phyloP scores from a whole-genome alignment of 129 eudicot genomes.

The Kitagawia praeruptora region DNA sequence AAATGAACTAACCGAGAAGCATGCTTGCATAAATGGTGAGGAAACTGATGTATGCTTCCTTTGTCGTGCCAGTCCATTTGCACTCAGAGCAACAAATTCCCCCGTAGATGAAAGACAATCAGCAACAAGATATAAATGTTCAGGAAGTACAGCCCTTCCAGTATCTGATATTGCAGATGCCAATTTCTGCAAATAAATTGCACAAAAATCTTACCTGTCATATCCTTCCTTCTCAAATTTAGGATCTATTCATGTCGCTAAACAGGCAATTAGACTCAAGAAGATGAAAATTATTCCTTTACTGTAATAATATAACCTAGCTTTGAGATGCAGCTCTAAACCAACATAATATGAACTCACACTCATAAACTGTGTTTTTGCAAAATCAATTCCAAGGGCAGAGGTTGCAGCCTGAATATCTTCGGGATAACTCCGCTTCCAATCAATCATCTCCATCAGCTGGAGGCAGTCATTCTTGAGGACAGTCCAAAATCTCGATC shows the following conservation, averaged over 20 bases:
- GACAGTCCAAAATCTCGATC: slow-evolving; percentile 50
- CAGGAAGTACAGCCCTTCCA: slow-evolving; percentile 67
- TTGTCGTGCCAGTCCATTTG: slow-evolving; percentile 62
- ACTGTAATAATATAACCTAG: background rate
- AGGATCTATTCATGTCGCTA: background rate
- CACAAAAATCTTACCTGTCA: background rate
- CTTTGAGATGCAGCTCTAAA: background rate
- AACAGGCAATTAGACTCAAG: background rate
- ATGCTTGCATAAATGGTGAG: slow-evolving; percentile 77
- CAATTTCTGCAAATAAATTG: slow-evolving; percentile 39
- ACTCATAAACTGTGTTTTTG: slow-evolving; percentile 48
- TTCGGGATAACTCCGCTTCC: slow-evolving; percentile 90
- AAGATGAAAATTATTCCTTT: background rate
- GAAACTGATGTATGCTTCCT: slow-evolving; percentile 48
- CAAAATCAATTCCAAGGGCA: slow-evolving; percentile 70
- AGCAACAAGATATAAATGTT: slow-evolving; percentile 69
- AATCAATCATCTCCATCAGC: slow-evolving; percentile 71
- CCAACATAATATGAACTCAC: slow-evolving; percentile 39
- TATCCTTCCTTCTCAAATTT: background rate
- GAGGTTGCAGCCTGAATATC: slow-evolving; percentile 47
- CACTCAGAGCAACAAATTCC: slow-evolving; percentile 62
- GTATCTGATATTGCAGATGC: slow-evolving; percentile 58
- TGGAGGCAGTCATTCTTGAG: slow-evolving; percentile 53
- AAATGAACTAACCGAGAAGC: slow-evolving; percentile 57
- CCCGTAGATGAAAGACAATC: slow-evolving; percentile 75